Base-by-base conservation (phyloP, 2,329 filamentous ascomycete genomes). In the Penicillium sp. region DNA sequence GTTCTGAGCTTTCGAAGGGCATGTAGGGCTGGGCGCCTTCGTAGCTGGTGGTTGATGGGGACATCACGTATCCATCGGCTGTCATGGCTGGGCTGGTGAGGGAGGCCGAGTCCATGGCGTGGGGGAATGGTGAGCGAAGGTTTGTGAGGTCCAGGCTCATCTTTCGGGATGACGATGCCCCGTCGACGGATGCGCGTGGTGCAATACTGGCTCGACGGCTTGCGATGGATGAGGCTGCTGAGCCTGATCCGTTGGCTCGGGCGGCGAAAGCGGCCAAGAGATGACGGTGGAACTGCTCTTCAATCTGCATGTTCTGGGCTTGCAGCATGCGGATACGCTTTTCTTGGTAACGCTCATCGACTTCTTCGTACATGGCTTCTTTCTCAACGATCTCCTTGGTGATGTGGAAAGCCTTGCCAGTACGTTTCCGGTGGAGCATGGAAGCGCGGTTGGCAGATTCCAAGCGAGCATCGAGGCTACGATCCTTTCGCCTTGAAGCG, bases 311-410 rank as follows among this genome's bases (percentile, higher is more conserved):
- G 55, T 70, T 74, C 58, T 75, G 72, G 4, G 67, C 69, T 40
- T 74, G 70, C 46, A 75, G 63, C 65, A 74, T 71, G n/a, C 67
- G 69, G 41, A 72, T 69, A 29, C 72, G 69, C 54, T 74, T 75
- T 49, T 74, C 71, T 53, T 73, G 71, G 47, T 74, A 74, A 54
- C 92, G 89, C 63, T 96, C 90, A 51, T 96, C 92, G 68, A 96
- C 90, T 73, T 96, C 92, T 68, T 96, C 92, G 69, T 97, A 97
- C 90, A 96, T 96, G 71, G 95, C 91, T 71, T 96, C 92, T 59
- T 90, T 92, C 63, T 89, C 79, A 12, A 96, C 92, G 74, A 94
- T 92, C 67, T 94, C 84, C 72, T 92, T 89, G 25, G 88, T 92
- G 55, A 97, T 89, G 63, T 87, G 86, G 56, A 97, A 81, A 2